phyloP scores from a whole-genome alignment of 2,329 filamentous ascomycete genomes.

The Dactylonectria estremocensis region DNA sequence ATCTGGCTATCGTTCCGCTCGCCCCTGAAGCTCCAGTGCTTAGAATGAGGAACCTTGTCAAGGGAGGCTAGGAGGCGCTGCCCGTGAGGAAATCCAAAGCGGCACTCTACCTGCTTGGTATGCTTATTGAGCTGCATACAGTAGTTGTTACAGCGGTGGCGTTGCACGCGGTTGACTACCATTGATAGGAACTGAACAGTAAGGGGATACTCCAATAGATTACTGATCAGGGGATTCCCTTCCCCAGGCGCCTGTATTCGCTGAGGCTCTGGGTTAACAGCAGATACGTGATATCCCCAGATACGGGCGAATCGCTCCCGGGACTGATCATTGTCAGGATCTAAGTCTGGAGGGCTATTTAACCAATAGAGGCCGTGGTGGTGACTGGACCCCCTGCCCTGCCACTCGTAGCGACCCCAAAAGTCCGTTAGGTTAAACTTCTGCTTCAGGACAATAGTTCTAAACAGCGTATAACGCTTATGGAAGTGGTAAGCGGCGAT shows the following conservation, averaged over 20 bases:
- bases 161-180: background rate
- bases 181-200: background rate
- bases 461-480: slow-evolving; percentile 16
- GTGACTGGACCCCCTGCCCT: background rate
- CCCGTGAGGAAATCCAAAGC: no score
- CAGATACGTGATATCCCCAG: background rate
- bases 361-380: background rate
- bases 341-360: background rate
- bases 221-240: background rate
- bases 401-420: background rate
- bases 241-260: background rate
- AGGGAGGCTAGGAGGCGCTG: no score
- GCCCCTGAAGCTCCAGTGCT: no score
- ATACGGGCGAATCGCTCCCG: background rate
- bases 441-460: slow-evolving; percentile 6
- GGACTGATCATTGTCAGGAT: background rate
- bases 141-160: background rate
- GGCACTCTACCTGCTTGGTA: no score
- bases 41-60: no score
- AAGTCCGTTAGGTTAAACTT: background rate
- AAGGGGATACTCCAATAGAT: background rate
- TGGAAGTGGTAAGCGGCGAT: slow-evolving; percentile 12
- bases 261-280: background rate
- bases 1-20: no score
- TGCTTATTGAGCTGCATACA: no score